phyloP scores from a whole-genome alignment of 2,329 filamentous ascomycete species.

The Mycosphaerella sp. region DNA sequence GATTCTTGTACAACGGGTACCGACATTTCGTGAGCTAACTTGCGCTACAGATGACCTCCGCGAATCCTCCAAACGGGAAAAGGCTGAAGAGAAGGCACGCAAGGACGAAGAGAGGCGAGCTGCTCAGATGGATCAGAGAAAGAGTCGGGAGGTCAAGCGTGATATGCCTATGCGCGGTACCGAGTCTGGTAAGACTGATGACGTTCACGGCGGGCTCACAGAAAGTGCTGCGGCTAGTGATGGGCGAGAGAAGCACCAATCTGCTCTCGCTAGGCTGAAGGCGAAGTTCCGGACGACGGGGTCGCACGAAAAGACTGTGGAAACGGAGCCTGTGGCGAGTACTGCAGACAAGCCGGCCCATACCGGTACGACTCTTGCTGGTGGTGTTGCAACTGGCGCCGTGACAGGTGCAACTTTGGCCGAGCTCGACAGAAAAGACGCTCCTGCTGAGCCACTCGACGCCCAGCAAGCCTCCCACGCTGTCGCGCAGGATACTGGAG shows the following conservation, averaged over 20 bases:
- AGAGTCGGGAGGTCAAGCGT: conserved; percentile 29
- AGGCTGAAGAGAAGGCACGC: conserved; percentile 46
- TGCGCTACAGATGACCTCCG: conserved; percentile 49
- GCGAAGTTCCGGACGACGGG: conserved; percentile 21
- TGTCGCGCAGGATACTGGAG: conserved; percentile 1
- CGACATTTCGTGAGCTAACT: conserved; percentile 10
- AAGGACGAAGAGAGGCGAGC: conserved; percentile 50
- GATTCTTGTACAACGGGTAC: no score
- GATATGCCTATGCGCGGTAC: conserved; percentile 12
- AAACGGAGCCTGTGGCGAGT: conserved; percentile 3
- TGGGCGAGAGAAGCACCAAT: conserved; percentile 19
- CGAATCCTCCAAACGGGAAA: conserved; percentile 42
- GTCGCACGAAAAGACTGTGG: conserved; percentile 9
- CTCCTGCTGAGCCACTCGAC: conserved; percentile 6
- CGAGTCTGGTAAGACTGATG: conserved; percentile 10
- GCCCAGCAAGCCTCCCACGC: conserved; percentile 11
- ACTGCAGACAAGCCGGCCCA: neutral
- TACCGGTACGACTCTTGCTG: conserved; percentile 2
- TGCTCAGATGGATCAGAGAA: conserved; percentile 50
- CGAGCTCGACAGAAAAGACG: conserved; percentile 8
- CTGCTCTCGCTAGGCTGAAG: conserved; percentile 21
- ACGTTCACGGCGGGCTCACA: conserved; percentile 10
- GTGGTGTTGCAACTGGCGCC: conserved; percentile 14
- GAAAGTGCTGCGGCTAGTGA: conserved; percentile 8
- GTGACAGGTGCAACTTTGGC: conserved; percentile 14